Conservation (phyloP, 2,329 filamentous ascomycete species). For the Beauveria australis region DNA sequence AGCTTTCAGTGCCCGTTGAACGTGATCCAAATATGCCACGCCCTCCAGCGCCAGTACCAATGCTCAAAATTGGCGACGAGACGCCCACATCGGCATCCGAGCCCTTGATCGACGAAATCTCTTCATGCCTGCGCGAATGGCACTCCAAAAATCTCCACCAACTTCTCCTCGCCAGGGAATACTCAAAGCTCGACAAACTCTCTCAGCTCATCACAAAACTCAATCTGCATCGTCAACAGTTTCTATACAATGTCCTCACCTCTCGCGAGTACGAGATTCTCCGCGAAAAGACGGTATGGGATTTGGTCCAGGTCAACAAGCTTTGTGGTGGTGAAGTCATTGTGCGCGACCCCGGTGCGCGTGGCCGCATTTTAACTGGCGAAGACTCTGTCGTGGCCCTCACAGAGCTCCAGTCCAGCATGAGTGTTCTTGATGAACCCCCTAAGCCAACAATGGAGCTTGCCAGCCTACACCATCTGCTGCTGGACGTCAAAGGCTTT, state of each 20-base stretch:
- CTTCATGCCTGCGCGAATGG: constrained; percentile 94
- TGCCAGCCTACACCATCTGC: constrained; percentile 67
- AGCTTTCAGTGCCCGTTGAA: constrained; percentile 38
- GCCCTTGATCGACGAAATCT: constrained; percentile 93
- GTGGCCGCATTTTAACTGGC: constrained; percentile 78
- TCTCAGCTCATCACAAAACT: constrained; percentile 73
- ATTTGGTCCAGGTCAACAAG: constrained; percentile 89
- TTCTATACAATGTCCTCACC: constrained; percentile 90
- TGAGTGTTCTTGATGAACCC: constrained; percentile 86
- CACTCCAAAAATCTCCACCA: constrained; percentile 96
- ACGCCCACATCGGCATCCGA: constrained; percentile 83
- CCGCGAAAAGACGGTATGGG: constrained; percentile 90
- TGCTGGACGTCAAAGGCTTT: constrained; percentile 78
- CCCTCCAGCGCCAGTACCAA: constrained; percentile 86
- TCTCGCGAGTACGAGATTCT: constrained; percentile 71
- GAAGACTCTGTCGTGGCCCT: constrained; percentile 91
- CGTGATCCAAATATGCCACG: constrained; percentile 63
- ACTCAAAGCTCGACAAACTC: constrained; percentile 71
- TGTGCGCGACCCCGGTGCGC: constrained; percentile 76
- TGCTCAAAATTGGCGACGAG: constrained; percentile 97
- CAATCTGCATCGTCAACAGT: constrained; percentile 77
- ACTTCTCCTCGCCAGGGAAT: constrained; percentile 74
- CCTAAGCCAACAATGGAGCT: constrained; percentile 61
- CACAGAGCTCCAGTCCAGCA: constrained; percentile 84
- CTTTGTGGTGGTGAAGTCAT: constrained; percentile 90